A percentile compares a stretch with the other conserved stretches of the same genome.
Evolutionary conservation across 345 rosid genomes (phyloP).

Genomic region (Euclidium syriacum): DNA sequence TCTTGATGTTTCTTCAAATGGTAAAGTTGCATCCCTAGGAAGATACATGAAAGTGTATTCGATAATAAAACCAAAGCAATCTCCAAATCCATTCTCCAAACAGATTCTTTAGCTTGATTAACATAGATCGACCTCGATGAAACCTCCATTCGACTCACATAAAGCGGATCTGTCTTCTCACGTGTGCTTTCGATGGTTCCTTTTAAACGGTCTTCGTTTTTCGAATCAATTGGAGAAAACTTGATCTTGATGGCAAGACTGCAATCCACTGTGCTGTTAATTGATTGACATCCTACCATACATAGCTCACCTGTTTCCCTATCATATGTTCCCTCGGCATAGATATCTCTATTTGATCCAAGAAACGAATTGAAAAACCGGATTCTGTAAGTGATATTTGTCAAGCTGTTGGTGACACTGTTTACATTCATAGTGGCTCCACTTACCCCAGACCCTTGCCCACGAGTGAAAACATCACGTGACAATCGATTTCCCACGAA

Average conservation of each 20-base stretch:
- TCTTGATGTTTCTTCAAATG: conserved; percentile 70
- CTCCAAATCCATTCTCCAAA: conserved; percentile 94
- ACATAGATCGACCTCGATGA: conserved; percentile 51
- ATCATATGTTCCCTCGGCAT: conserved; percentile 76
- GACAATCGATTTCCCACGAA: conserved; percentile 56
- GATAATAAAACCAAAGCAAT: conserved; percentile 66
- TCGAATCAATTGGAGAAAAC: conserved; percentile 54
- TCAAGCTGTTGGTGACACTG: conserved; percentile 31
- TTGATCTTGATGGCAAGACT: conserved; percentile 45
- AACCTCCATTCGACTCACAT: conserved; percentile 50
- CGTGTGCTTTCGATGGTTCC: conserved; percentile 70
- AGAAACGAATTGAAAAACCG: conserved; percentile 26
- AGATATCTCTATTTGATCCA: conserved; percentile 40
- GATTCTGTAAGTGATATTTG: conserved; percentile 66
- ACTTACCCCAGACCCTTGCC: conserved; percentile 1
- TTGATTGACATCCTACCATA: conserved; percentile 74
- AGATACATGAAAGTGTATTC: conserved; percentile 64
- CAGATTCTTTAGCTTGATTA: conserved; percentile 60
- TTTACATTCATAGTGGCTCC: conserved; percentile 23
- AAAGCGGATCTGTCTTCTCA: conserved; percentile 53
- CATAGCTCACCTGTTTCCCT: conserved; percentile 59
- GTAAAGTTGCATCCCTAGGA: conserved; percentile 66
- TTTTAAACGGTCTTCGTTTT: conserved; percentile 40
- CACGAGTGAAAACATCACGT: background rate
- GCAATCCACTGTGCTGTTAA: conserved; percentile 44